These are phyloP conservation scores for Arabidopsis arenosa DNA, from an alignment of 345 rosid genomes.

Conservation along the genomic window DNA sequence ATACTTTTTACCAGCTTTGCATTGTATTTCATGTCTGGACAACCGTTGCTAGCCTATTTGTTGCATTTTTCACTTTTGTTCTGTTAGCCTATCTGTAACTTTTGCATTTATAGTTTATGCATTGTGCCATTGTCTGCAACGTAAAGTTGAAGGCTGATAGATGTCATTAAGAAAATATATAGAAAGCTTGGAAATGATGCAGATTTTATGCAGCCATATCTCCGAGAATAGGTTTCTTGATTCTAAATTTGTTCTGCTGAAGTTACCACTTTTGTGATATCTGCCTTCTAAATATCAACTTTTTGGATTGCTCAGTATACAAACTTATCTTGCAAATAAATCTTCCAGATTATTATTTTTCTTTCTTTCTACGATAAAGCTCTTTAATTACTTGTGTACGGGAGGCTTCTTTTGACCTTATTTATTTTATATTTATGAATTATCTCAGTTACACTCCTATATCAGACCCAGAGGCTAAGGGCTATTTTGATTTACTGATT, in stretches of 20 bases:
- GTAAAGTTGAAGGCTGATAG: neutral
- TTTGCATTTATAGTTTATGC: neutral
- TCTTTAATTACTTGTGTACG: neutral
- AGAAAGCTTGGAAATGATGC: neutral
- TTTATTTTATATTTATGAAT: slow-evolving; percentile 15
- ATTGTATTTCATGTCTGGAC: neutral
- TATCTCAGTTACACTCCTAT: slow-evolving; percentile 86
- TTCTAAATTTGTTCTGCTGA: neutral
- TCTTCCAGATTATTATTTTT: neutral
- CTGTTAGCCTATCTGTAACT: neutral
- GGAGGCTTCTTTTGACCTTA: slow-evolving; percentile 9
- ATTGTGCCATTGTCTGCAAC: slow-evolving; percentile 9
- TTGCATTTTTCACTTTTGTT: neutral
- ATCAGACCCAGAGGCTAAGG: slow-evolving; percentile 89
- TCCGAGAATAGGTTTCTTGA: neutral
- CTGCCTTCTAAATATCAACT: neutral
- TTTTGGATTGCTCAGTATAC: neutral
- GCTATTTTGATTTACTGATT: slow-evolving; percentile 84
- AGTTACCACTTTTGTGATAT: slow-evolving; percentile 7
- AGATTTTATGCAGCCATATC: slow-evolving; percentile 9
- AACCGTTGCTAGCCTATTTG: slow-evolving; percentile 16
- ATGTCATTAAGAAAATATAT: neutral
- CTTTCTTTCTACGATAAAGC: slow-evolving; percentile 7
- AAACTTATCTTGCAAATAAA: neutral
- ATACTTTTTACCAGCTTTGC: slow-evolving; percentile 19